Evolutionary conservation across 805 yeast genomes (phyloP).

Genomic region (Torulaspora franciscae): DNA sequence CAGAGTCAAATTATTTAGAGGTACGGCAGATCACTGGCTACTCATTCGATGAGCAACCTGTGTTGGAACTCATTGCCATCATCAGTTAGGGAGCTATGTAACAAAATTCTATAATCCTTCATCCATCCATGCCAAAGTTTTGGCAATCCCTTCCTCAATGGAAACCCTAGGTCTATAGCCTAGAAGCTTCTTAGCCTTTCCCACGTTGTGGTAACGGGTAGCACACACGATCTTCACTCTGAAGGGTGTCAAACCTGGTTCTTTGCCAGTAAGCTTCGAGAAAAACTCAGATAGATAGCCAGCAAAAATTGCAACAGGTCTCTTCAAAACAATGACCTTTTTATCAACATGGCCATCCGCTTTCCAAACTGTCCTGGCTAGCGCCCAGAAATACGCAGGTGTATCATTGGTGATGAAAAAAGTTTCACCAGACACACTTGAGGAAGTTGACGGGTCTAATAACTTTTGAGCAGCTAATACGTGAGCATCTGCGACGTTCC

Average conservation of each 20-base stretch:
- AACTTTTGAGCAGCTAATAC: conserved; percentile 83
- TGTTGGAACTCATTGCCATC: conserved; percentile 43
- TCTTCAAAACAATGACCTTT: conserved; percentile 59
- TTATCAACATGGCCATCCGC: conserved; percentile 83
- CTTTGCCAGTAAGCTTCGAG: conserved; percentile 67
- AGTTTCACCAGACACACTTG: conserved; percentile 70
- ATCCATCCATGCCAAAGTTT: conserved; percentile 84
- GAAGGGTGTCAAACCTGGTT: conserved; percentile 93
- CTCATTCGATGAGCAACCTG: no score
- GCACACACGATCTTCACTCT: conserved; percentile 92
- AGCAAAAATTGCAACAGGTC: conserved; percentile 70
- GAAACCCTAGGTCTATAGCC: conserved; percentile 79
- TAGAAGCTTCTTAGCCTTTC: conserved; percentile 73
- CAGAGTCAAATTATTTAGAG: no score
- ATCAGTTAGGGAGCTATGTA: no score
- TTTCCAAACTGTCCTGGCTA: conserved; percentile 96
- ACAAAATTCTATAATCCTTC: conserved; percentile 39
- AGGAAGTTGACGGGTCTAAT: conserved; percentile 42
- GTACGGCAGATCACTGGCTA: no score
- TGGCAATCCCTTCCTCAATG: conserved; percentile 71
- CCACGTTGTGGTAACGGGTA: conserved; percentile 83
- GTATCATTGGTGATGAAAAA: conserved; percentile 91
- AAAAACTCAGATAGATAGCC: conserved; percentile 79
- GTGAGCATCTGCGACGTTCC: conserved; percentile 96
- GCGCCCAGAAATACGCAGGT: conserved; percentile 94